Conservation (phyloP, 495 filamentous ascomycete species). For the Chaetomidium leptoderma region DNA sequence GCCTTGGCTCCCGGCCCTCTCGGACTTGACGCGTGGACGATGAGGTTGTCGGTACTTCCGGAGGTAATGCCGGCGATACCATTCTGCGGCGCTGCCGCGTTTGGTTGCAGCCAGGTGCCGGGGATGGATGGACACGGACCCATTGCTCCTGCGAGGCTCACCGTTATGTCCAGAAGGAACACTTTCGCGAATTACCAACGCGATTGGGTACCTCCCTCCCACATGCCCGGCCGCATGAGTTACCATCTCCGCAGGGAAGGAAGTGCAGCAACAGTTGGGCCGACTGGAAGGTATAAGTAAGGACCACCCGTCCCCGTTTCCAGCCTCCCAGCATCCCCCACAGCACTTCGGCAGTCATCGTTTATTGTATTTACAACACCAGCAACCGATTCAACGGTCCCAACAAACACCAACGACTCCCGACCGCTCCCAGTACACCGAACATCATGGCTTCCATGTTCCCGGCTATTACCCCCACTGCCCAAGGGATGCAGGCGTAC, state of each 20-base stretch:
- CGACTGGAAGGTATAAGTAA: neutral
- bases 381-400: neutral
- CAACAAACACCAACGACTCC: too few species aligned
- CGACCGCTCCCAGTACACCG: neutral
- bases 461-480: neutral
- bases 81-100: too few species aligned
- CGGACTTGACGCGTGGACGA: neutral
- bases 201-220: too few species aligned
- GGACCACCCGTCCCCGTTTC: neutral
- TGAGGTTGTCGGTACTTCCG: too few species aligned
- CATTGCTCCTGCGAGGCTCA: too few species aligned
- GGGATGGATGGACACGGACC: too few species aligned
- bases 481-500: constrained; percentile 40
- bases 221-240: too few species aligned
- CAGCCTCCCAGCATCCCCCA: neutral
- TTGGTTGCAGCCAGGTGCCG: too few species aligned
- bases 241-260: neutral
- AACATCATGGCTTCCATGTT: constrained; percentile 16
- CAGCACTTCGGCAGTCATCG: neutral
- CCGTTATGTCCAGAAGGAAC: too few species aligned
- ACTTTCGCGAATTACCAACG: too few species aligned
- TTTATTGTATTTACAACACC: neutral
- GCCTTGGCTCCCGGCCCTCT: neutral
- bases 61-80: neutral
- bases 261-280: too few species aligned